These are phyloP conservation scores for Mycena vitilis DNA, from an alignment of 768 basidiomycete species.

Conservation along the genomic window DNA sequence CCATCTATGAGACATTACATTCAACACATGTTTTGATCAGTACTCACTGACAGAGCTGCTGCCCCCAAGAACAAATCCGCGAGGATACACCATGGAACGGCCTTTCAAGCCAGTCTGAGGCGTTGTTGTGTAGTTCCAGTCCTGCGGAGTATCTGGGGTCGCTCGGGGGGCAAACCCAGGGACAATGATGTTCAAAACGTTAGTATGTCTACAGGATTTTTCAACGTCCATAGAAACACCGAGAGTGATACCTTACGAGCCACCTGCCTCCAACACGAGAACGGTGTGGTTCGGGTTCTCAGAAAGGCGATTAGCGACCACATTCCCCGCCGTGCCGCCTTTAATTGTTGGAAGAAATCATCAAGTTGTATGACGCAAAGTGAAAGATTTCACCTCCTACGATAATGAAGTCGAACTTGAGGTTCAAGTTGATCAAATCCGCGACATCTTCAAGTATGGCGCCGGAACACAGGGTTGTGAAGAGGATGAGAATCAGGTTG, in stretches of 20 bases:
- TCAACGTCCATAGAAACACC: background rate
- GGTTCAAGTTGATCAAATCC: constrained; percentile 13
- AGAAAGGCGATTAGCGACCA: constrained; percentile 41
- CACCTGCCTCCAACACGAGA: constrained; percentile 44
- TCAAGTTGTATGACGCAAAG: too few relatives aligned
- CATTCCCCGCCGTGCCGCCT: constrained; percentile 43
- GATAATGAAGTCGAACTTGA: constrained; percentile 21
- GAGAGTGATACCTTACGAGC: constrained; percentile 30
- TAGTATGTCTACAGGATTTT: constrained; percentile 2
- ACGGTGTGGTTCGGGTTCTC: constrained; percentile 38
- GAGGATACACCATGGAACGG: constrained; percentile 12
- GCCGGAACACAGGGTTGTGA: background rate
- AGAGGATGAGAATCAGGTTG: background rate
- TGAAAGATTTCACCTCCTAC: constrained; percentile 4
- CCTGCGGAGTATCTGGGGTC: constrained; percentile 15
- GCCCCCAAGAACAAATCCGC: constrained; percentile 18
- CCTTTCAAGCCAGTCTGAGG: constrained; percentile 9
- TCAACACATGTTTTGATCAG: too few relatives aligned
- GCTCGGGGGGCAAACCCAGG: constrained; percentile 6
- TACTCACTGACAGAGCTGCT: constrained; percentile 26
- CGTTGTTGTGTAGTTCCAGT: constrained; percentile 29
- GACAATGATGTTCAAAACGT: constrained; percentile 18
- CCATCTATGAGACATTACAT: too few relatives aligned
- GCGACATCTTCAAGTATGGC: constrained; percentile 9
- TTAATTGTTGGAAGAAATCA: background rate